Conservation (phyloP, 495 filamentous ascomycete species). For the Sabuloglossum arenarium region DNA sequence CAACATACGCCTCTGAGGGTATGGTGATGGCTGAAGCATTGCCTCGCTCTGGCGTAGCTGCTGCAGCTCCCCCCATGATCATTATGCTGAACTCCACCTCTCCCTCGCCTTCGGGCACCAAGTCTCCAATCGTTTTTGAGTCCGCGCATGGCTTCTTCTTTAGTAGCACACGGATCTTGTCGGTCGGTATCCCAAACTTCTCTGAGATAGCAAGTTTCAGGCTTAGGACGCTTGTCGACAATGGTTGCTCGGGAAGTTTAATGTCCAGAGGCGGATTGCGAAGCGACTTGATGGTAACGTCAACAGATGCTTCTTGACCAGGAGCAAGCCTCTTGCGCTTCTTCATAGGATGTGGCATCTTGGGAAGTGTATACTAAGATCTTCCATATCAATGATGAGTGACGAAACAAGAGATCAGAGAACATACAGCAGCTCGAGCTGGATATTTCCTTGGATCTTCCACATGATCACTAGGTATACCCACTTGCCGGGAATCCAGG, state of each 20-base stretch:
- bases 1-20: conserved; percentile 18
- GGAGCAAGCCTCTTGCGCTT: conserved; percentile 27
- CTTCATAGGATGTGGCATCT: conserved; percentile 17
- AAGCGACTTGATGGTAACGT: conserved; percentile 47
- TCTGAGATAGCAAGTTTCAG: conserved; percentile 39
- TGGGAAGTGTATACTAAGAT: conserved; percentile 8
- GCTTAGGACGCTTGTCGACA: conserved; percentile 46
- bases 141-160: conserved; percentile 67
- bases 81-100: conserved; percentile 61
- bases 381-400: background rate
- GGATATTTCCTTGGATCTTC: conserved; percentile 59
- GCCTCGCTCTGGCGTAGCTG: background rate
- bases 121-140: conserved; percentile 38
- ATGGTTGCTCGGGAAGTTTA: conserved; percentile 29
- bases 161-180: conserved; percentile 65
- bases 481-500: conserved; percentile 54
- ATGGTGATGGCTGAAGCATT: background rate
- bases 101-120: conserved; percentile 19
- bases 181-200: conserved; percentile 19
- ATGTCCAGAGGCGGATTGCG: conserved; percentile 50
- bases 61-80: conserved; percentile 51
- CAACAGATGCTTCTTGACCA: conserved; percentile 28
- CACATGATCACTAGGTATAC: conserved; percentile 66
- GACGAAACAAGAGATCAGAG: background rate
- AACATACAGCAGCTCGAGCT: conserved; percentile 45